Evolutionary conservation across 129 eudicot species (phyloP), one percentile per base, ranked within the genome.

Genomic region (Chrysanthemum lavandulifolium): DNA sequence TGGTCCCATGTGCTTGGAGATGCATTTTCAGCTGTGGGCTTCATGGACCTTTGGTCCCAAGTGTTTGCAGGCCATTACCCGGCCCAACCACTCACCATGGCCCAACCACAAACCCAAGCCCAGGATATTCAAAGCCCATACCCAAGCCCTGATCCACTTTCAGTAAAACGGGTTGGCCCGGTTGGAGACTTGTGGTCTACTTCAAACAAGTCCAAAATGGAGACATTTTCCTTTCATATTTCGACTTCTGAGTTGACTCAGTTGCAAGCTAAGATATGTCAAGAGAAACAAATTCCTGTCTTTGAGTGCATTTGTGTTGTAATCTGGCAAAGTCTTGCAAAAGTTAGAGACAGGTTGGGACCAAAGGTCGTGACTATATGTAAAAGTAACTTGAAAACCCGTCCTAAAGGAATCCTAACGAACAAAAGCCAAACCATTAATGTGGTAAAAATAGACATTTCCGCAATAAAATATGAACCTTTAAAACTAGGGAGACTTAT

Each of bases 1-100:
- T 86, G 90, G 92, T 80, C 96, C 58, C 96, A 91, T 75, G 79
- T 88, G 18, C 87, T 91, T 5, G 97, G 97, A 14, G 96, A 88
- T 72, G 82, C 71, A 56, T 84, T 82, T 73, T 88, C 87, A 0
- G 92, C 84, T 0, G 70, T 86, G 36, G 69, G 71, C 4, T 91
- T 77, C 69, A 73, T 86, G 29, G 82, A 69, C 68, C 16, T 67
- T 5, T 84, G 88, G 84, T 81, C 82, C 18, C 59, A 85, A 64
- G 47, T 73, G 18, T 54, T 83, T 65, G 74, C 54, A 1, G 82
- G 84, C 27, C 58, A 64, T 13, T 10, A 80, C 19, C 82, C 72
- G 1, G 52, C 19, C 59, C 65, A 71, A 52, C 81, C 82, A 65
- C 84, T 83, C 49, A 67, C 33, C 47, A 49, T 77, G 69, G 72